Conservation (phyloP, 768 basidiomycete species). For the Coprinellus aureogranulatus region DNA sequence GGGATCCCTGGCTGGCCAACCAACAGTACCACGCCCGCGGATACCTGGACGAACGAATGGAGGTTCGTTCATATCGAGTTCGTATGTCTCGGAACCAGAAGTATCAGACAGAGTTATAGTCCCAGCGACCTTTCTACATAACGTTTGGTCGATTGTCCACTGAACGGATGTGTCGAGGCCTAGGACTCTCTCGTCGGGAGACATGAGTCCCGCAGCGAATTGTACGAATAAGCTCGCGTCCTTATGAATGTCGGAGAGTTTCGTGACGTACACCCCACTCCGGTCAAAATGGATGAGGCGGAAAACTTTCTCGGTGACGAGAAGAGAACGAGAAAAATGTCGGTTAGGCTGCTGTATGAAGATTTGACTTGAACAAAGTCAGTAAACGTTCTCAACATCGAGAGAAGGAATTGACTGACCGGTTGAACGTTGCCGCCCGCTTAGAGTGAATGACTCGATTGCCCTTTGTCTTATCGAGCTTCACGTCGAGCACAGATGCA, state of each 20-base stretch:
- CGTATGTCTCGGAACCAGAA: neutral
- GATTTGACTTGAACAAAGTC: neutral
- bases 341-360: conserved; percentile 1
- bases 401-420: neutral
- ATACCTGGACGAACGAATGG: neutral
- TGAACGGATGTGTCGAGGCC: conserved; percentile 1
- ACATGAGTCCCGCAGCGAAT: neutral
- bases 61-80: neutral
- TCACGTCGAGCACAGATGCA: neutral
- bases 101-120: neutral
- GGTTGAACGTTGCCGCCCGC: neutral
- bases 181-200: neutral
- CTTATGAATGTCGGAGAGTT: neutral
- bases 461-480: neutral
- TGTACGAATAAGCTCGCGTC: neutral
- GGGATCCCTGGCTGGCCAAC: neutral
- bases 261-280: neutral
- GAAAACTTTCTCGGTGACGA: neutral
- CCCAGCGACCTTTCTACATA: neutral
- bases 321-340: neutral
- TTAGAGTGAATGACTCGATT: neutral
- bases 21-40: neutral
- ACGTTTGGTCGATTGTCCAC: neutral
- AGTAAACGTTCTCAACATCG: neutral
- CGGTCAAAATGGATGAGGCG: conserved; percentile 3